phyloP scores from a whole-genome alignment of 2,329 filamentous ascomycete species.

The Alternaria hordeiaustralica region DNA sequence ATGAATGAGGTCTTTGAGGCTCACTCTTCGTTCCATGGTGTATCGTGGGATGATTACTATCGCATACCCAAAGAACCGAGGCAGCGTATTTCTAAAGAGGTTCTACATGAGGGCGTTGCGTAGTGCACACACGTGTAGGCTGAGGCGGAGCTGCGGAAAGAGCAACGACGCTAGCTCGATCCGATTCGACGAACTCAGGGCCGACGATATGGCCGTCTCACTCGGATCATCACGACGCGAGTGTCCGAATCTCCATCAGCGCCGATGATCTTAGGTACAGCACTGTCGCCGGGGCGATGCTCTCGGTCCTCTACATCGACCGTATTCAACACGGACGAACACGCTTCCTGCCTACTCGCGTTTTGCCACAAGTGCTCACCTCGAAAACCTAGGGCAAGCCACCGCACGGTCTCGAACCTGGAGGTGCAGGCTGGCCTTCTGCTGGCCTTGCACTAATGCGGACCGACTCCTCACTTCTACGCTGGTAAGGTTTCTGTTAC shows the following conservation, averaged over 20 bases:
- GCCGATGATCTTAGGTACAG: background rate
- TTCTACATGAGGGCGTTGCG: conserved; percentile 2
- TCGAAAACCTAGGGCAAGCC: conserved; percentile 1
- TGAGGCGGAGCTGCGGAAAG: conserved; percentile 21
- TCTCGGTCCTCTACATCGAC: background rate
- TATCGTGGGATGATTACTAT: background rate
- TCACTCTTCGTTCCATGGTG: conserved; percentile 37
- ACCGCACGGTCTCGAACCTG: conserved; percentile 9
- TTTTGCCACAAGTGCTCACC: background rate
- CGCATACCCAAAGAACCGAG: conserved; percentile 8
- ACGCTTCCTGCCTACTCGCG: background rate
- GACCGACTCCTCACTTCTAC: conserved; percentile 4
- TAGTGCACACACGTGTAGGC: conserved; percentile 22
- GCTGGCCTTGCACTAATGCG: conserved; percentile 17
- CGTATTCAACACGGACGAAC: background rate
- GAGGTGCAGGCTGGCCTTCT: conserved; percentile 7
- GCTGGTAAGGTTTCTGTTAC: conserved; percentile 12
- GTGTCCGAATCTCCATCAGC: background rate
- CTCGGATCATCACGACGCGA: conserved; percentile 8
- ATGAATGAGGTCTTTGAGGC: conserved; percentile 38
- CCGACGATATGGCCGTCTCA: background rate
- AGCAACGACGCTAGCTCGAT: conserved; percentile 13
- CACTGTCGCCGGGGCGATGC: background rate
- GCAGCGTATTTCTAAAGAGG: background rate
- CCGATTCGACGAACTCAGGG: conserved; percentile 7